Evolutionary conservation across 2,329 filamentous ascomycete species (phyloP), one percentile per base, ranked within the genome.

Genomic region (Cladosporium sp.): DNA sequence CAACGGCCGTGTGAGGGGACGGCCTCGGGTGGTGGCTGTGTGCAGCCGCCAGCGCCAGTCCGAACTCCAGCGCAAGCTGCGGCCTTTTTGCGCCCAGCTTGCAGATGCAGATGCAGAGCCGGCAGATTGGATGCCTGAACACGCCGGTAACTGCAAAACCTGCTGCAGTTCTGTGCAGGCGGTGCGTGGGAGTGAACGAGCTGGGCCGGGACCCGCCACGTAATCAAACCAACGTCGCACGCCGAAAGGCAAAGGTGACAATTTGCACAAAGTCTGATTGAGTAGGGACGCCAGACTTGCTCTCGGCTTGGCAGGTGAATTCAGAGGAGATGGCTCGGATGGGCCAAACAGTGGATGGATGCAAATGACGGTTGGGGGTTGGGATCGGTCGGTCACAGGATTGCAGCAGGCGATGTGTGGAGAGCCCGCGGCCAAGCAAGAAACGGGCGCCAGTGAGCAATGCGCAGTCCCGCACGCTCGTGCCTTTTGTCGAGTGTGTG

Each of bases 341-440:
- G 39, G 4, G 21, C 16, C n/a, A 46, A 21, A n/a, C 11, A 46
- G 21, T 8, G 21, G 21, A 46, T 46, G 39, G 39, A 28, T 32
- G 51, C 51, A 54, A 18, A 54, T 54, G 51, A 54, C 51, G 54
- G 54, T 39, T 57, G 54, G 54, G 54, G 54, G 54, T 57, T 57
- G 54, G 54, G 54, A 32, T 26, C 36, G 39, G 54, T 26, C 36
- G 39, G 28, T n/a, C 36, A 58, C 56, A 58, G 56, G 32, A 39
- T 46, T 58, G 56, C 36, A 30, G 51, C 51, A 43, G 36, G 23
- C 56, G 34, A 58, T 36, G 54, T 26, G 56, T 58, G 56, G 56
- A 58, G 56, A 46, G 30, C 25, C 56, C 36, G 56, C 56, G 56
- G 56, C 34, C 56, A 58, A 58, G 56, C 14, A 32, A 28, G 54